Base-by-base conservation (phyloP, 2,329 filamentous ascomycete species). In the Neonectria faginata region DNA sequence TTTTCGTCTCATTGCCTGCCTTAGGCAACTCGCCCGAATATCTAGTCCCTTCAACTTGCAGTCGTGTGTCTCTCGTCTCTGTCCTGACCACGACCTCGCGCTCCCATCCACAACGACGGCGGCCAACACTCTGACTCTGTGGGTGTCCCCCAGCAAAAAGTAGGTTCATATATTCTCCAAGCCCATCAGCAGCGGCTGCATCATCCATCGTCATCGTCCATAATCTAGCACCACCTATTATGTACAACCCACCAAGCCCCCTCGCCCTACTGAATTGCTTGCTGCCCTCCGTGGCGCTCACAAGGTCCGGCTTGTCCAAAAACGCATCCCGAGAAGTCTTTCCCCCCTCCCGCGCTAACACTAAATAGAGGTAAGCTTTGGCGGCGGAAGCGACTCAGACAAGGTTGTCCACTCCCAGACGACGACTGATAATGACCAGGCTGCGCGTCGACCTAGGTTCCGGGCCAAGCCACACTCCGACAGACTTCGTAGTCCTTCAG, bases 321-420 rank as follows among this genome's bases (percentile, higher is more conserved):
- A 65, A 54, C 54, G 58, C 33, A 58, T 55, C 54, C 55, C 53
- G 53, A 48, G 11, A 58, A 44, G 31, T 33, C 22, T 31, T 45
- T 47, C 39, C 36, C 45, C 41, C 42, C 53, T 55, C 59, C 33
- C 58, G n/a, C 58, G 50, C 58, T 59, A 63, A 58, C 56, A 66
- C 64, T 29, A 66, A 60, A 62, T 29, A 36, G 60, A 60, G 57
- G 60, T 53, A 66, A 63, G 60, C 59, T 66, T 60, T 56, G 55
- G 64, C 64, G 64, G 60, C 60, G 60, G 60, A 63, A 63, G 54
- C 50, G 54, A 65, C 55, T 45, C 48, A 47, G 56, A 62, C 55
- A 55, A 65, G 47, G 48, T 53, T 58, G 18, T 31, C 41, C 52
- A 45, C 44, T 53, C 55, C 60, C 44, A 25, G 27, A 45, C 47